Conservation (phyloP, 352 stramenopile genomes). For the Globisporangium recalcitrans region DNA sequence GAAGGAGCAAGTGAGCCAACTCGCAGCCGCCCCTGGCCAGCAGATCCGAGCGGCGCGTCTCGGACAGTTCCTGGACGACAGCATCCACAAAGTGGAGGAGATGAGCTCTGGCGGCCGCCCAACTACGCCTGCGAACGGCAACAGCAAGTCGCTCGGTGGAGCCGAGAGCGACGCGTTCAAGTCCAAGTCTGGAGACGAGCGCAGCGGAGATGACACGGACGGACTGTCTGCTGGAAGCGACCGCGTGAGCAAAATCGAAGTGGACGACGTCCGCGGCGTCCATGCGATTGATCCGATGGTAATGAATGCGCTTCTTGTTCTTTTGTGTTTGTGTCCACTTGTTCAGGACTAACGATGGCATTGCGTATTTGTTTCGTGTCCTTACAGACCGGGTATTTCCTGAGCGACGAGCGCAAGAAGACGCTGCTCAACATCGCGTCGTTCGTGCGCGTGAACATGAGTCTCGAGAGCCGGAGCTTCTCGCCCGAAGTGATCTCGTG, state of each 20-base stretch:
- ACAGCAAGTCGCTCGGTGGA: constrained; percentile 22
- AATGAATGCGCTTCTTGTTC: neutral
- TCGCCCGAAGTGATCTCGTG: constrained; percentile 81
- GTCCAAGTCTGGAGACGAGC: constrained; percentile 21
- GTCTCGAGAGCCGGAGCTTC: constrained; percentile 77
- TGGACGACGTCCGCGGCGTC: constrained; percentile 43
- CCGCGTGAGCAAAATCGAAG: constrained; percentile 50
- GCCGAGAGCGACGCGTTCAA: constrained; percentile 25
- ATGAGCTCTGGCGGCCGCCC: constrained; percentile 59
- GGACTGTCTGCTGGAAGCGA: constrained; percentile 32
- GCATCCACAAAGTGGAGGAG: constrained; percentile 67
- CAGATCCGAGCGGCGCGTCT: constrained; percentile 42
- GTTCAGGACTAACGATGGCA: neutral
- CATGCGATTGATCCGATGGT: constrained; percentile 41
- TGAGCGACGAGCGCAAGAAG: constrained; percentile 58
- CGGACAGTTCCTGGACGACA: constrained; percentile 62
- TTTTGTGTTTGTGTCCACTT: neutral
- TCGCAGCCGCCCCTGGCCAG: constrained; percentile 33
- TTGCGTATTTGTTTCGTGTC: neutral
- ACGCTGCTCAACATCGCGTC: constrained; percentile 67
- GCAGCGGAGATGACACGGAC: constrained; percentile 44
- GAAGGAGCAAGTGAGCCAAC: constrained; percentile 56
- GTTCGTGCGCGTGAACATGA: constrained; percentile 80
- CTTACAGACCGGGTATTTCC: constrained; percentile 43
- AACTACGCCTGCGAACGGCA: constrained; percentile 21